phyloP scores from a whole-genome alignment of 1,139 yeast species.

The Nakaseomyces kungkrabaensis region DNA sequence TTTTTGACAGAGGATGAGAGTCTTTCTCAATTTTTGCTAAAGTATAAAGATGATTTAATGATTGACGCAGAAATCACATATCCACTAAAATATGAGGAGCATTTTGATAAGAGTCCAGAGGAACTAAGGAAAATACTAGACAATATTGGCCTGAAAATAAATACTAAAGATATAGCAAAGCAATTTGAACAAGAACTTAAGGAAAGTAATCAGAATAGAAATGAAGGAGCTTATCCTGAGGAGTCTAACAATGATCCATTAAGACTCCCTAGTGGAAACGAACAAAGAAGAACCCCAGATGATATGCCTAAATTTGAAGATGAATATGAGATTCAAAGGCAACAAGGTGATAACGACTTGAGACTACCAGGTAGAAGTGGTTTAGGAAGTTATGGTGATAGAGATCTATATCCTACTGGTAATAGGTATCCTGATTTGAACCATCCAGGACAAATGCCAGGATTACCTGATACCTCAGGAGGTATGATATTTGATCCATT shows the following conservation, averaged over 20 bases:
- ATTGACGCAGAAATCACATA: slow-evolving; percentile 2
- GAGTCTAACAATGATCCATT: neutral
- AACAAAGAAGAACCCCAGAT: neutral
- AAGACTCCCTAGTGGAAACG: neutral
- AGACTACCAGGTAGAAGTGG: slow-evolving; percentile 3
- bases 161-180: neutral
- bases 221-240: neutral
- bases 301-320: slow-evolving; percentile 52
- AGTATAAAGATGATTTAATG: slow-evolving; percentile 8
- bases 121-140: neutral
- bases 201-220: neutral
- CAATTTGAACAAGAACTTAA: neutral
- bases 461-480: slow-evolving; percentile 15
- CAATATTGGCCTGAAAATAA: neutral
- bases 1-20: neutral
- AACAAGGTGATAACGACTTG: neutral
- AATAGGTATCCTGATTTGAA: slow-evolving; percentile 26
- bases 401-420: slow-evolving; percentile 35
- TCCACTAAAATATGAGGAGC: slow-evolving; percentile 8
- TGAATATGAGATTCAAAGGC: slow-evolving; percentile 37
- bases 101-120: neutral
- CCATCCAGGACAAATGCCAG: slow-evolving; percentile 11
- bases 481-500: slow-evolving; percentile 34
- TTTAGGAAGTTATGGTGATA: slow-evolving; percentile 29
- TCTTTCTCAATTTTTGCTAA: slow-evolving; percentile 4